Evolutionary conservation across 768 basidiomycete species (phyloP), one percentile per base, ranked within the genome.

Genomic region (Kwoniella bestiolae): DNA sequence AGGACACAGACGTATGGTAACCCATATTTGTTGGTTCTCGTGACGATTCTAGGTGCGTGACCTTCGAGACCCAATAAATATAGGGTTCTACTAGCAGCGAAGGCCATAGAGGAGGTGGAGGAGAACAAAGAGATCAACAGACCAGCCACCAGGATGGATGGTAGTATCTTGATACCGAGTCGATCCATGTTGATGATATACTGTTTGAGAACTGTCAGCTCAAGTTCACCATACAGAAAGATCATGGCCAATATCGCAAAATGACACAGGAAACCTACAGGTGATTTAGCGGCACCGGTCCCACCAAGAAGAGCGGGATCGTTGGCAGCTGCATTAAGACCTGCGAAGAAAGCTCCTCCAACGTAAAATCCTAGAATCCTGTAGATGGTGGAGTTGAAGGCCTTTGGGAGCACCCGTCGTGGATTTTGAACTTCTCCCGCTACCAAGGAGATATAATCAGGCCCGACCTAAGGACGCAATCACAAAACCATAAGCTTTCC

Each of bases 61-160:
- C 64, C 63, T 21, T 51, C 34, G 16, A 53, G 57, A 7, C 44
- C 57, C 16, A 69, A 47, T 11, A 23, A 21, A n/a, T 61, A 51
- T 18, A 69, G 34, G 7, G 63, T 60, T 32, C 70, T 55, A 59
- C 57, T 65, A 4, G 66, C 66, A 8, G 62, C 63, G 46, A 71
- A 71, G 25, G 57, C 47, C 56, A 68, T 61, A 11, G 51, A 26
- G 14, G 51, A 61, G 31, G 50, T 53, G 21, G 61, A 57, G 1
- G 46, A 59, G 51, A 66, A 64, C 18, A 64, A 25, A 5, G 56
- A 60, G 16, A 62, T 52, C 25, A 67, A 28, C 3, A 67, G 11
- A 45, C 55, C 56, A 23, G 69, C 69, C 16, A 50, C 58, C 41
- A 63, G 26, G 56, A 63, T 53, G 14, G 61, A 70, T 3, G 61